These are phyloP conservation scores for Erysimum cheiranthoides DNA, from an alignment of 345 rosid genomes.

Conservation along the genomic window DNA sequence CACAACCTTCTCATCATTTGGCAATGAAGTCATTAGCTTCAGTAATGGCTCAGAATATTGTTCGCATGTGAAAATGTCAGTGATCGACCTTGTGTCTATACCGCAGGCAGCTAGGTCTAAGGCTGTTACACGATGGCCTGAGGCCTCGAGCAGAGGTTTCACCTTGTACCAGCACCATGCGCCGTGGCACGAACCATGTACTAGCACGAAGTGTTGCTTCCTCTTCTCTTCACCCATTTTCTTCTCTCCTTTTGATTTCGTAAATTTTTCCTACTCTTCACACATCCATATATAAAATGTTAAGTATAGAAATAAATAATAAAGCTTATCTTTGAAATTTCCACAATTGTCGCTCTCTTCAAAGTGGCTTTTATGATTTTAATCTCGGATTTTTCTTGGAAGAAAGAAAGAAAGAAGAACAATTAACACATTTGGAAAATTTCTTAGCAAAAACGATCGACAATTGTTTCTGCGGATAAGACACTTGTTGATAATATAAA, in stretches of 20 bases:
- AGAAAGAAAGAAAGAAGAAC: background rate
- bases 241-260: background rate
- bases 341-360: background rate
- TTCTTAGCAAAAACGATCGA: background rate
- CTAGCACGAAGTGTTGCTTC: conserved; percentile 58
- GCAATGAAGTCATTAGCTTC: conserved; percentile 45
- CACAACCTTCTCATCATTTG: conserved; percentile 51
- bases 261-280: background rate
- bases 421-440: background rate
- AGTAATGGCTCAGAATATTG: conserved; percentile 60
- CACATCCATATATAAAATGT: conserved; percentile 1
- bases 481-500: background rate
- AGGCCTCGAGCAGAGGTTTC: conserved; percentile 54
- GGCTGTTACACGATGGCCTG: conserved; percentile 57
- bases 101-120: conserved; percentile 62
- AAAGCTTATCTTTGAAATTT: background rate
- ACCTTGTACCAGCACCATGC: conserved; percentile 74
- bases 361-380: background rate
- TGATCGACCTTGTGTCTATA: conserved; percentile 48
- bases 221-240: conserved; percentile 35
- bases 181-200: conserved; percentile 66
- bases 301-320: background rate
- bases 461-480: background rate
- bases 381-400: background rate
- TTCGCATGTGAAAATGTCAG: conserved; percentile 49